Base-by-base conservation (phyloP, 257 asterid genomes). In the Capsicum chinense region DNA sequence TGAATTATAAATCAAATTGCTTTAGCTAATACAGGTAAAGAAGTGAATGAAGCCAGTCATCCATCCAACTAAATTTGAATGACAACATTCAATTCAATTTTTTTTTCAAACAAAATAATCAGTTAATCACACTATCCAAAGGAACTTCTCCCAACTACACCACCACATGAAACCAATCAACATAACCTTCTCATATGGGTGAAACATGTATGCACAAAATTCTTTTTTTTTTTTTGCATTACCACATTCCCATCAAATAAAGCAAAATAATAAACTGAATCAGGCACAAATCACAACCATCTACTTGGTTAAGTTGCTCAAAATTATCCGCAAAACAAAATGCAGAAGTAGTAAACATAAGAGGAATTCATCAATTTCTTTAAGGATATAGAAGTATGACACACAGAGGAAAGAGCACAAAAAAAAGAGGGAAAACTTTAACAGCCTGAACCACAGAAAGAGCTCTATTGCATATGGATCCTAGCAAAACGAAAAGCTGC, bases 31-130 rank as follows among this genome's bases (percentile, higher is more conserved):
- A 78, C 15, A 13, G 64, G 33, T 78, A 78, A 78, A 9, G 11
- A 54, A 15, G 54, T 52, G 13, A 52, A 54, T 78, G 50, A 78
- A 14, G 64, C 50, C 64, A 54, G 12, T 78, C 64, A 14, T 78
- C 81, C 64, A 33, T 52, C 82, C 48, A 15, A 78, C 33, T 14
- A 78, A 69, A 69, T 26, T 16, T 69, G 79, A 42, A 69, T 9
- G 21, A 37, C 3, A 33, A 4, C 33, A 42, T 69, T 69, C 79
- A 69, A 42, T 16, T 39, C 9, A 42, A 78, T 21, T 54, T 26
- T 54, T 54, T 26, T 26, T 21, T n/a, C 57, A 71, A 71, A 69
- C 80, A 44, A 74, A 48, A 74, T 50, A 50, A 74, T 74, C 80
- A 74, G 19, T 50, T 12, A 21, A 50, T 74, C 62, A 50, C 62